Evolutionary conservation across 352 stramenopile genomes (phyloP), one percentile per base, ranked within the genome.

Genomic region (Achlya hypogyna): DNA sequence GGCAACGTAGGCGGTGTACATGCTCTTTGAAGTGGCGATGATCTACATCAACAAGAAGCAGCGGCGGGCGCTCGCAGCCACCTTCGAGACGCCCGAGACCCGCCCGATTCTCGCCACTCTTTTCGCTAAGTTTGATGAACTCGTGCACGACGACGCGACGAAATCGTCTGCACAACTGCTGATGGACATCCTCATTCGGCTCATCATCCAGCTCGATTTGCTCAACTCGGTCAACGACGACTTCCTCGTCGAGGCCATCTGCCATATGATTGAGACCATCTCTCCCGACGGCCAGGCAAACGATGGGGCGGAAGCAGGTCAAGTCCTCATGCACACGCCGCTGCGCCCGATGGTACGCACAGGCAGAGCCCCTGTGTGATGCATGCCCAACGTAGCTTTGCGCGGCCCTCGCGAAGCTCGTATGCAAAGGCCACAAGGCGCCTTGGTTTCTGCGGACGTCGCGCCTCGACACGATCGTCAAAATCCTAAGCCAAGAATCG

Each of bases 141-240:
- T 51, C 23, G 20, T 67, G 25, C 45, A 56, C n/a, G 32, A 51
- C 32, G 5, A 27, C 25, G 23, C 27, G 8, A 28, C 20, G 25
- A 67, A 58, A 53, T 16, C 22, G 0, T 4, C 4, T 14, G 60
- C 38, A 28, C 60, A 67, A 58, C 20, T 47, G 23, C 31, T 67
- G 9, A 67, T 67, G 60, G 60, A 67, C 38, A 58, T 67, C 34
- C 60, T 67, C 25, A 67, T 67, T 67, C 60, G 60, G 10, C 49
- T 67, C 27, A 67, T 67, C 22, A 67, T 67, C 32, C 60, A 67
- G 32, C 42, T 67, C 5, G 60, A 67, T 29, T 58, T 67, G 42
- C 31, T 67, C 27, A 67, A 49, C 49, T 67, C 35, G n/a, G 42
- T 67, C 42, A 25, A 67, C 23, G 60, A 67, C 42, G 60, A 59